These are phyloP conservation scores for Bimuria novae-zelandiae DNA, from an alignment of 2,329 filamentous ascomycete species.

Conservation along the genomic window DNA sequence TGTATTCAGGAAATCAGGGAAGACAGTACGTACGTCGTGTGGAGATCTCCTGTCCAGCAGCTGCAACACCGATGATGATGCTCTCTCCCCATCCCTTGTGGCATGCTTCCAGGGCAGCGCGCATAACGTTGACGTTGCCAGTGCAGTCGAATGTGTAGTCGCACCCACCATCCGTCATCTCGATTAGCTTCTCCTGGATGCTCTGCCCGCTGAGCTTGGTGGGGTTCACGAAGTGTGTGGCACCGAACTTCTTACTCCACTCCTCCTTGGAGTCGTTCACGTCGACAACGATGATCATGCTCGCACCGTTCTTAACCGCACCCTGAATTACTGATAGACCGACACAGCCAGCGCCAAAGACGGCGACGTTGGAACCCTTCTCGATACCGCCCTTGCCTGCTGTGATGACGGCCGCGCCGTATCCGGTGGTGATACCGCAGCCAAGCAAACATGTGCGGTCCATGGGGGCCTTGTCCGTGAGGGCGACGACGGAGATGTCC, in stretches of 20 bases:
- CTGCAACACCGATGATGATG: slow-evolving; percentile 96
- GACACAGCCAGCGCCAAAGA: slow-evolving; percentile 96
- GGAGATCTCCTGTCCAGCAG: slow-evolving; percentile 92
- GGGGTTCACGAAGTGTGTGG: slow-evolving; percentile 96
- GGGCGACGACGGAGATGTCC: slow-evolving; percentile 96
- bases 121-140: slow-evolving; percentile 94
- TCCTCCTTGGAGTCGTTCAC: slow-evolving; percentile 89
- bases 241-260: slow-evolving; percentile 93
- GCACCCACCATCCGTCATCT: slow-evolving; percentile 97
- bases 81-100: slow-evolving; percentile 99
- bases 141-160: slow-evolving; percentile 99
- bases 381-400: slow-evolving; percentile 73
- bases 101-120: slow-evolving; percentile 92
- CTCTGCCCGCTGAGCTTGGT: slow-evolving; percentile 68
- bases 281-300: slow-evolving; percentile 76
- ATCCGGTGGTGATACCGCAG: slow-evolving; percentile 98
- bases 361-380: slow-evolving; percentile 83
- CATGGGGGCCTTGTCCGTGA: slow-evolving; percentile 88
- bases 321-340: slow-evolving; percentile 95
- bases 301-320: slow-evolving; percentile 80
- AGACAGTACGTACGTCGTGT: slow-evolving; percentile 75
- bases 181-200: slow-evolving; percentile 89
- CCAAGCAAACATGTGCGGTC: slow-evolving; percentile 95
- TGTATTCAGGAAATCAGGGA: background rate
- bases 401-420: slow-evolving; percentile 92